Evolutionary conservation across 768 basidiomycete species (phyloP).

Genomic region (Tremella yokohamensis): DNA sequence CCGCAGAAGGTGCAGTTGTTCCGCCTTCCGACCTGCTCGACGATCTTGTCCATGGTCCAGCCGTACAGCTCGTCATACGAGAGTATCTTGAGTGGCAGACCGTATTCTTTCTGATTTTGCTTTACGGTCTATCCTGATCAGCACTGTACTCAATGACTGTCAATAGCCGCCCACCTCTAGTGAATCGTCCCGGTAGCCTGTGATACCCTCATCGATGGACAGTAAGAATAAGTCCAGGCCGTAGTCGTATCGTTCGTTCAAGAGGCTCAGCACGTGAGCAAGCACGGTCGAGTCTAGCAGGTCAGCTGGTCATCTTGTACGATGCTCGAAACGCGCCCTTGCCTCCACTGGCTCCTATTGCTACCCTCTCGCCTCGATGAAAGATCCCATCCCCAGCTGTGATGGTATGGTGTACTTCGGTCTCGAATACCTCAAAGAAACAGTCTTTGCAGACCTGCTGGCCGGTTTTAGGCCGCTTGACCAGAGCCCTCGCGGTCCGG

Average conservation of each 20-base stretch:
- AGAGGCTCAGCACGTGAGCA: conserved; percentile 90
- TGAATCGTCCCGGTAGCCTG: conserved; percentile 95
- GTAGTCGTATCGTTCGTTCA: conserved; percentile 92
- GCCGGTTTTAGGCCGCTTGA: conserved; percentile 93
- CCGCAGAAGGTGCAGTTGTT: conserved; percentile 99
- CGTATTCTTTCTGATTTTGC: conserved; percentile 90
- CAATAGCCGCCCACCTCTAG: conserved; percentile 63
- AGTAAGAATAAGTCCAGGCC: conserved; percentile 85
- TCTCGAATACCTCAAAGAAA: conserved; percentile 88
- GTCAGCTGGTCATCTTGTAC: background rate
- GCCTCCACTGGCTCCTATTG: conserved; percentile 96
- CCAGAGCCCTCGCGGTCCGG: conserved; percentile 69
- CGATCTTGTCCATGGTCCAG: conserved; percentile 98
- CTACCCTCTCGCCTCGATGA: conserved; percentile 82
- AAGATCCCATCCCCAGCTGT: conserved; percentile 70
- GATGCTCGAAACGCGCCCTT: conserved; percentile 62
- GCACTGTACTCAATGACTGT: background rate
- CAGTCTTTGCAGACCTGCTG: conserved; percentile 96
- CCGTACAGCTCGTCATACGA: conserved; percentile 96
- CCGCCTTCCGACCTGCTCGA: conserved; percentile 89
- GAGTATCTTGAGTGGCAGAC: conserved; percentile 90
- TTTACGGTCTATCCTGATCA: conserved; percentile 82
- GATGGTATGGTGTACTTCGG: conserved; percentile 96
- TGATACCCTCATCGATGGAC: conserved; percentile 98
- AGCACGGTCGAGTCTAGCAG: conserved; percentile 88